Base-by-base conservation (phyloP, 257 asterid genomes). In the Ballota nigra region DNA sequence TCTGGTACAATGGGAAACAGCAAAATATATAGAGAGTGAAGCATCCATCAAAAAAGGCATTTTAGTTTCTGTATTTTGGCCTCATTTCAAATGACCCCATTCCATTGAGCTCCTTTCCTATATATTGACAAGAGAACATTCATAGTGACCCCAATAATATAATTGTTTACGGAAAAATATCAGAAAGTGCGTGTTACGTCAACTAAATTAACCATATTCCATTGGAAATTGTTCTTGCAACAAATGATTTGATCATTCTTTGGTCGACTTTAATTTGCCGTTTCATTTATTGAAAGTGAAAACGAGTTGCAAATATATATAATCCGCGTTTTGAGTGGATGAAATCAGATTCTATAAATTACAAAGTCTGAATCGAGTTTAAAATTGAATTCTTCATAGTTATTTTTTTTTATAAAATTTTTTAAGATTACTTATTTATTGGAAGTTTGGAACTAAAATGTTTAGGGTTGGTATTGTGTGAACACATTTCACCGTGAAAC, bases 1-100 rank as follows among this genome's bases (percentile, higher is more conserved):
- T 60, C 53, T 62, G 56, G 69, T 60, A 71, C 57, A 81, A 68
- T 76, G 69, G 51, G 79, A 72, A 60, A 72, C 70, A 75, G 51
- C 41, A 66, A 70, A 74, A 26, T n/a, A n/a, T n/a, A n/a, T 11
- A 63, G 23, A 63, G 31, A n/a, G 6, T 55, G 24, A 34, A 29
- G 8, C 66, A 51, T 63, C 68, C 67, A 72, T 28, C 33, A 57
- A 66, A 15, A 68, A 24, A 43, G 52, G 43, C 13, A 20, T 10
- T 68, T 69, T 18, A 6, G 38, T 33, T 33, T 33, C 6, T 36
- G 12, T 36, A 60, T 67, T 72, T 63, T 80, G 80, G 75, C 81
- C 31, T 71, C 9, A 53, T 66, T 53, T 69, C 66, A 58, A 41
- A 51, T 33, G 18, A 34, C 68, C 69, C 52, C 69, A 68, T 73